Conservation (phyloP, 768 basidiomycete genomes). For the Leccinum barrowsii region DNA sequence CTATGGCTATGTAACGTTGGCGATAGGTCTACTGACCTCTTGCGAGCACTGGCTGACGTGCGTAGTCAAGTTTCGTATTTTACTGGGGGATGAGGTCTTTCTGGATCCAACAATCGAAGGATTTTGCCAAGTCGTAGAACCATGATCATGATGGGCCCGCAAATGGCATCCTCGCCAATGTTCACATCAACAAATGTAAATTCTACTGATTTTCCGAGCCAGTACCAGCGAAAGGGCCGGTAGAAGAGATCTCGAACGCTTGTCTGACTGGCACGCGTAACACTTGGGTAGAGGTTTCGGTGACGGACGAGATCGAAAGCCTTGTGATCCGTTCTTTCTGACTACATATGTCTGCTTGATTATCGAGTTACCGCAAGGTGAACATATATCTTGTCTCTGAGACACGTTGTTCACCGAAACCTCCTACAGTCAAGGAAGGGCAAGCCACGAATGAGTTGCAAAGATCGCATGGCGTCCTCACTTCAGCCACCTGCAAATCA, state of each 20-base stretch:
- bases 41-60: background rate
- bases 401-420: background rate
- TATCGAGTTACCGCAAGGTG: background rate
- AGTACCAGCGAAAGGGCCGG: no score
- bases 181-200: no score
- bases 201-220: no score
- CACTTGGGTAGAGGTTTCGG: background rate
- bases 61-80: no score
- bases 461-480: no score
- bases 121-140: no score
- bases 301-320: background rate
- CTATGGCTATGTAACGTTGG: background rate
- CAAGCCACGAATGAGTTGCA: background rate
- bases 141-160: no score
- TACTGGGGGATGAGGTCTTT: no score
- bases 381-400: background rate
- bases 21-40: background rate
- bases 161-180: no score
- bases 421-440: background rate
- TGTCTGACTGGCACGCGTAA: background rate
- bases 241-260: background rate
- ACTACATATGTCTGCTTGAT: background rate
- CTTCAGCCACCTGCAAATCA: no score
- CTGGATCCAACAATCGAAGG: no score
- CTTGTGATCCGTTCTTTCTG: background rate